phyloP scores from a whole-genome alignment of 495 filamentous ascomycete species.

The Aspergillus ellipticus region DNA sequence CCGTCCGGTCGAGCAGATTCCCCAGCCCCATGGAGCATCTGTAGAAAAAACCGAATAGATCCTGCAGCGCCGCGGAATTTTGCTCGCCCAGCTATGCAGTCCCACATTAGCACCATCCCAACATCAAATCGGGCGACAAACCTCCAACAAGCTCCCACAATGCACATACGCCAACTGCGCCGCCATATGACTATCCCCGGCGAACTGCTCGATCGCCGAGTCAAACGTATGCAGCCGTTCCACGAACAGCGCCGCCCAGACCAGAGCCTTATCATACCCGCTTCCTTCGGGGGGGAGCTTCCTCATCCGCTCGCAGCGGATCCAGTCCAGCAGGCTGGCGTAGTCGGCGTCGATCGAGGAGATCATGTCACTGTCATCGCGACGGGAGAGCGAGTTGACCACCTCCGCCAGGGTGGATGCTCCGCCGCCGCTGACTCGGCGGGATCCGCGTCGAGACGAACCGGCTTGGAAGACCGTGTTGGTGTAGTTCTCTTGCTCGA shows the following conservation, averaged over 20 bases:
- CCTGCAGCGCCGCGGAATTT: conserved; percentile 29
- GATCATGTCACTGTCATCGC: conserved; percentile 7
- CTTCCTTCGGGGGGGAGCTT: conserved; percentile 37
- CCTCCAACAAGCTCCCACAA: conserved; percentile 33
- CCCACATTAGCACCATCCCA: conserved; percentile 1
- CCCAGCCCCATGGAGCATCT: conserved; percentile 28
- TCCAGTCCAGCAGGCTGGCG: conserved; percentile 25
- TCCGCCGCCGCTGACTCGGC: conserved; percentile 9
- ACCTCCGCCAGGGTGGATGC: conserved; percentile 14
- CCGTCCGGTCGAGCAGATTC: conserved; percentile 31
- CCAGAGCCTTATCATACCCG: conserved; percentile 35
- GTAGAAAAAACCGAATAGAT: conserved; percentile 36
- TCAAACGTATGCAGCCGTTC: conserved; percentile 32
- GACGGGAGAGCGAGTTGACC: conserved; percentile 10
- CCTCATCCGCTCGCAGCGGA: conserved; percentile 30
- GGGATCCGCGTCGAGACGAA: conserved; percentile 8
- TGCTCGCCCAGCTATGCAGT: conserved; percentile 32
- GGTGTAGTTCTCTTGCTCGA: conserved; percentile 3
- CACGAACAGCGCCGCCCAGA: conserved; percentile 24
- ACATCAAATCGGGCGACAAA: conserved; percentile 3
- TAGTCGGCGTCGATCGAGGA: conserved; percentile 17
- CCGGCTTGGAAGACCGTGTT: background rate
- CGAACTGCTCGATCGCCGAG: conserved; percentile 27
- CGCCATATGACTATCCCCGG: conserved; percentile 33
- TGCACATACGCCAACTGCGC: conserved; percentile 35